A percentile compares a stretch with the other conserved stretches of the same genome.
Evolutionary conservation across 2,329 filamentous ascomycete species (phyloP).

Genomic region (Penicillium corylophilum): DNA sequence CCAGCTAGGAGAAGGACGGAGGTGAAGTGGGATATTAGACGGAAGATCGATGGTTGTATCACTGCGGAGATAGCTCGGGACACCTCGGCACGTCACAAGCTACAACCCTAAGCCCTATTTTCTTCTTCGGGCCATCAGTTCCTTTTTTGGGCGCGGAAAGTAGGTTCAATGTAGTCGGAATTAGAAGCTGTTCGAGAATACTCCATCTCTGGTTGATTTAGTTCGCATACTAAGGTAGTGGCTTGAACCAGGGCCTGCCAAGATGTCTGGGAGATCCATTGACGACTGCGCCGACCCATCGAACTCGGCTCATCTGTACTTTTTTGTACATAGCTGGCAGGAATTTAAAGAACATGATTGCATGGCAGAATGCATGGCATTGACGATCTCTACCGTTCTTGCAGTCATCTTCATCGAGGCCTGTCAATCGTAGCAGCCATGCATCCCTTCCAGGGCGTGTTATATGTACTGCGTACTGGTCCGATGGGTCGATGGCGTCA

Average conservation of each 20-base stretch:
- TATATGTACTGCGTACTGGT: no score
- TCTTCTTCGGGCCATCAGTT: constrained; percentile 7
- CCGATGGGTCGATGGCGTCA: background rate
- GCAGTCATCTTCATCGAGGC: background rate
- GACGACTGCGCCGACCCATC: background rate
- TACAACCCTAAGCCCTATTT: constrained; percentile 22
- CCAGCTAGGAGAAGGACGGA: background rate
- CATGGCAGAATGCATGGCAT: background rate
- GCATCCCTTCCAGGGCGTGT: background rate
- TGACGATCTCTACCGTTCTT: background rate
- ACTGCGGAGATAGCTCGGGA: background rate
- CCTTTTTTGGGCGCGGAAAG: background rate
- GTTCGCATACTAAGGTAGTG: background rate
- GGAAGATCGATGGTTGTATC: no score
- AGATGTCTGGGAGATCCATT: background rate
- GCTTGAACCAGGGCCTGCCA: background rate
- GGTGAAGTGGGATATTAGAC: background rate
- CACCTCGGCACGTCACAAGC: constrained; percentile 15
- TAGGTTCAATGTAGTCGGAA: background rate
- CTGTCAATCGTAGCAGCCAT: background rate
- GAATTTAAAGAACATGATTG: background rate
- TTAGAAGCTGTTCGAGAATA: no score
- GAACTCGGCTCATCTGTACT: background rate
- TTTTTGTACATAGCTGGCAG: background rate
- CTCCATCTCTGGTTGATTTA: background rate